phyloP scores from a whole-genome alignment of 2,329 filamentous ascomycete species.

The Davidsoniella virescens region DNA sequence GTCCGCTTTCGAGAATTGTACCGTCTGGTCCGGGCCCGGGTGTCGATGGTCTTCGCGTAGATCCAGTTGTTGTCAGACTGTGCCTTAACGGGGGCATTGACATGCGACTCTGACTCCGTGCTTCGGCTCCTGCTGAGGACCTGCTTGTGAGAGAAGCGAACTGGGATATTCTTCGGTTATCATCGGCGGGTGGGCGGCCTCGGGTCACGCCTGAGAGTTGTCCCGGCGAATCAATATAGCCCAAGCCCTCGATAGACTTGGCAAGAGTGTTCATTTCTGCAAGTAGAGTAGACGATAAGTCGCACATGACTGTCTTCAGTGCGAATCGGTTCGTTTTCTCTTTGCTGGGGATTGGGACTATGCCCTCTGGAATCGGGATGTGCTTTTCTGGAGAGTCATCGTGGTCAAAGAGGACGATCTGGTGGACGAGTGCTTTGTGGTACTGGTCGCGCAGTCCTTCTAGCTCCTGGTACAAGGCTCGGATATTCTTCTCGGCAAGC shows the following conservation, averaged over 20 bases:
- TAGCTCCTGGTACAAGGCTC: slow-evolving; percentile 48
- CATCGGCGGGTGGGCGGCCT: slow-evolving; percentile 14
- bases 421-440: slow-evolving; percentile 60
- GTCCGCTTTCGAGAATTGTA: slow-evolving; percentile 18
- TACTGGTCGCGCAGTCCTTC: slow-evolving; percentile 56
- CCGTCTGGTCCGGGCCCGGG: slow-evolving; percentile 24
- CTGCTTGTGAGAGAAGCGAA: slow-evolving; percentile 28
- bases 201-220: slow-evolving; percentile 24
- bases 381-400: slow-evolving; percentile 29
- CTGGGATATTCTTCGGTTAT: slow-evolving; percentile 39
- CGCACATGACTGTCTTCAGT: slow-evolving; percentile 65
- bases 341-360: slow-evolving; percentile 52
- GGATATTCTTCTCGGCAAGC: slow-evolving; percentile 37
- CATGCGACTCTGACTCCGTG: slow-evolving; percentile 50
- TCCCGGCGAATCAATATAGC: slow-evolving; percentile 62
- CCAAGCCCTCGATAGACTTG: slow-evolving; percentile 55
- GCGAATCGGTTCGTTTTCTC: slow-evolving; percentile 31
- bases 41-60: slow-evolving; percentile 33
- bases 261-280: slow-evolving; percentile 62
- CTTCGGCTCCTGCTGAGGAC: slow-evolving; percentile 38
- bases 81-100: slow-evolving; percentile 55
- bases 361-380: slow-evolving; percentile 46
- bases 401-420: slow-evolving; percentile 67
- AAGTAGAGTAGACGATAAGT: slow-evolving; percentile 56
- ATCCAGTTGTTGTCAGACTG: slow-evolving; percentile 26